Evolutionary conservation across 2,329 filamentous ascomycete species (phyloP).

Genomic region (Neoarthrinium moseri): DNA sequence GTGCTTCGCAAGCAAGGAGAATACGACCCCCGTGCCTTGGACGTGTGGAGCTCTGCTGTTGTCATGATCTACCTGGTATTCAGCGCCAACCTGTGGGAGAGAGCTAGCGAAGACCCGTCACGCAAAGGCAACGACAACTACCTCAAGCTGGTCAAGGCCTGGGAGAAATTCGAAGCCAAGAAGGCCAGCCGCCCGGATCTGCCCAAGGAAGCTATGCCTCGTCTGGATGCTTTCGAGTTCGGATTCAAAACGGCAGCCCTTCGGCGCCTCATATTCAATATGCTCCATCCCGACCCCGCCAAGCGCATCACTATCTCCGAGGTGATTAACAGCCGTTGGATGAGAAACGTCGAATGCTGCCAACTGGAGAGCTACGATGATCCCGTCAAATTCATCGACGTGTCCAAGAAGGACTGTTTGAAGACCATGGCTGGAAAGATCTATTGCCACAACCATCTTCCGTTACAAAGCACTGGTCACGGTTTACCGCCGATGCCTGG

Average conservation of each 20-base stretch:
- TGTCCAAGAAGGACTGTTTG: constrained; percentile 51
- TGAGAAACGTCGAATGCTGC: constrained; percentile 77
- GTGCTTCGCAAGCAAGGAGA: constrained; percentile 66
- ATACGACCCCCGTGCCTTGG: constrained; percentile 74
- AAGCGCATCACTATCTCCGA: constrained; percentile 69
- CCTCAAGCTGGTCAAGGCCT: constrained; percentile 62
- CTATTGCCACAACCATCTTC: constrained; percentile 59
- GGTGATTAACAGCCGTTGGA: constrained; percentile 68
- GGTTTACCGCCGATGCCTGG: constrained; percentile 57
- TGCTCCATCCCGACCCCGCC: constrained; percentile 77
- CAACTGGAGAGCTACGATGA: constrained; percentile 68
- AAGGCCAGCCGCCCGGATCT: constrained; percentile 41
- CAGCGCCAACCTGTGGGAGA: constrained; percentile 71
- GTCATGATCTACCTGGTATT: constrained; percentile 78
- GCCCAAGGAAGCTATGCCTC: constrained; percentile 63
- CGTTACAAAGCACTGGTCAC: constrained; percentile 41
- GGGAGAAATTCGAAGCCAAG: constrained; percentile 64
- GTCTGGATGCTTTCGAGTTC: constrained; percentile 63
- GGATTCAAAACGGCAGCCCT: constrained; percentile 65
- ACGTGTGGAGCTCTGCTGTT: constrained; percentile 84
- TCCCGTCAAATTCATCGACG: constrained; percentile 59
- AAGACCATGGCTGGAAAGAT: constrained; percentile 48
- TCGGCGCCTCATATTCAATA: constrained; percentile 70
- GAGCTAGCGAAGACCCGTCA: constrained; percentile 47
- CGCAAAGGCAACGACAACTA: constrained; percentile 55